These are phyloP conservation scores for Trichoderma simmonsii DNA, from an alignment of 2,329 filamentous ascomycete genomes.

Conservation along the genomic window DNA sequence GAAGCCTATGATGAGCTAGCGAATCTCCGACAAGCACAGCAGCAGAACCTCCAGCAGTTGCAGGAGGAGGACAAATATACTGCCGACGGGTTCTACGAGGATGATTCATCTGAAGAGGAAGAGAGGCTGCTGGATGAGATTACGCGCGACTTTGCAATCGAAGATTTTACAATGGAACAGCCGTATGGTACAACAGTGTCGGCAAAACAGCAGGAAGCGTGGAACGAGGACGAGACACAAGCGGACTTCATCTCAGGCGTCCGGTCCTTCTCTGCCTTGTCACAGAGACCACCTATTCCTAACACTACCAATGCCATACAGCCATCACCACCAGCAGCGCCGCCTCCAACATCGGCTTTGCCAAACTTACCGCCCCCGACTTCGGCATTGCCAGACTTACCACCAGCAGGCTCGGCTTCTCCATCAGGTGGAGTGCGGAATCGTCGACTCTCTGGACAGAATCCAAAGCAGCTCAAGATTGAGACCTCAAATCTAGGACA, in stretches of 20 bases:
- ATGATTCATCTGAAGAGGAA: slow-evolving; percentile 66
- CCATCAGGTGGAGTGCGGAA: slow-evolving; percentile 60
- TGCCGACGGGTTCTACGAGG: slow-evolving; percentile 60
- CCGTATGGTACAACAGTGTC: background rate
- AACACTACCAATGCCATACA: slow-evolving; percentile 22
- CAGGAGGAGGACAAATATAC: slow-evolving; percentile 18
- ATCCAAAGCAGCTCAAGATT: slow-evolving; percentile 81
- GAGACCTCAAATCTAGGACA: slow-evolving; percentile 58
- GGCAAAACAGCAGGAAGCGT: slow-evolving; percentile 9
- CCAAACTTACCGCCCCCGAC: slow-evolving; percentile 44
- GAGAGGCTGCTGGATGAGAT: slow-evolving; percentile 83
- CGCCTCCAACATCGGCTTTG: slow-evolving; percentile 46
- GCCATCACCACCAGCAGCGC: slow-evolving; percentile 41
- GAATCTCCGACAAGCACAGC: slow-evolving; percentile 45
- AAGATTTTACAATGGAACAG: slow-evolving; percentile 68
- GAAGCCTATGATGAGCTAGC: slow-evolving; percentile 49
- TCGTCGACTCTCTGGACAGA: slow-evolving; percentile 76
- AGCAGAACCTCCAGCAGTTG: slow-evolving; percentile 31
- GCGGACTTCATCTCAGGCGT: slow-evolving; percentile 41
- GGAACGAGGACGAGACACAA: background rate
- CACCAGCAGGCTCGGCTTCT: slow-evolving; percentile 31
- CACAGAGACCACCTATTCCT: slow-evolving; percentile 49
- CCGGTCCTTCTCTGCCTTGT: slow-evolving; percentile 62
- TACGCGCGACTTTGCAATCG: slow-evolving; percentile 76
- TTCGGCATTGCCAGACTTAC: slow-evolving; percentile 43